Percentiles rank a stretch among this genome's conserved stretches.
Conservation (phyloP, 805 yeast genomes). For the Wickerhamomyces bisporus region DNA sequence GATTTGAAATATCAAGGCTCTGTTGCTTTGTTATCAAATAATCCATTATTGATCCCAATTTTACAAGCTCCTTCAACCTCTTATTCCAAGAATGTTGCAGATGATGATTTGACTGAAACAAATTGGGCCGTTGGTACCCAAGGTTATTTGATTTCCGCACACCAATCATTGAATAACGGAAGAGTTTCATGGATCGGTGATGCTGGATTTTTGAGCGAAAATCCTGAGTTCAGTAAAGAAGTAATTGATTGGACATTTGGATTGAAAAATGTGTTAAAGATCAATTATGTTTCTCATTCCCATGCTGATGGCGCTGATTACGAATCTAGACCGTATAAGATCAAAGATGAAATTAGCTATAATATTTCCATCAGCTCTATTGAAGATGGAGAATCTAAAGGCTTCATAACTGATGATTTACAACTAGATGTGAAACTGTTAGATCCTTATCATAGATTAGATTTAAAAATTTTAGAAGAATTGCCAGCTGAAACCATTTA, state of each 20-base stretch:
- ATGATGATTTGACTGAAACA: conserved; percentile 38
- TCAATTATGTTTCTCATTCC: conserved; percentile 48
- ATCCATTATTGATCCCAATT: conserved; percentile 65
- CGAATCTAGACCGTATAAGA: conserved; percentile 51
- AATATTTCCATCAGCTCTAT: conserved; percentile 24
- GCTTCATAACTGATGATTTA: conserved; percentile 43
- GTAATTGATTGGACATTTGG: conserved; percentile 71
- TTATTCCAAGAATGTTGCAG: conserved; percentile 44
- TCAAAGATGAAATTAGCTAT: conserved; percentile 66
- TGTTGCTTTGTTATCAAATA: conserved; percentile 66
- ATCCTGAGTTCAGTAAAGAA: conserved; percentile 38
- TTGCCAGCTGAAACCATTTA: conserved; percentile 39
- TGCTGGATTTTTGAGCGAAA: conserved; percentile 40
- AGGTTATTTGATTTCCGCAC: conserved; percentile 66
- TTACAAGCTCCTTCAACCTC: conserved; percentile 62
- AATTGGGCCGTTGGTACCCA: conserved; percentile 81
- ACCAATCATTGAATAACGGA: conserved; percentile 77
- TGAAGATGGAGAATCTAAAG: neutral
- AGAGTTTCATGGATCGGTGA: conserved; percentile 83
- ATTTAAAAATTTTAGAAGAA: conserved; percentile 39
- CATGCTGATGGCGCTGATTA: conserved; percentile 41
- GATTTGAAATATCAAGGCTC: conserved; percentile 43
- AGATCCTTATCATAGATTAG: conserved; percentile 90
- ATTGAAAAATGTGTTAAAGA: conserved; percentile 56
- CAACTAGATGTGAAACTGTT: conserved; percentile 87